phyloP scores from a whole-genome alignment of 768 basidiomycete species.

The Leccinum imitatum region DNA sequence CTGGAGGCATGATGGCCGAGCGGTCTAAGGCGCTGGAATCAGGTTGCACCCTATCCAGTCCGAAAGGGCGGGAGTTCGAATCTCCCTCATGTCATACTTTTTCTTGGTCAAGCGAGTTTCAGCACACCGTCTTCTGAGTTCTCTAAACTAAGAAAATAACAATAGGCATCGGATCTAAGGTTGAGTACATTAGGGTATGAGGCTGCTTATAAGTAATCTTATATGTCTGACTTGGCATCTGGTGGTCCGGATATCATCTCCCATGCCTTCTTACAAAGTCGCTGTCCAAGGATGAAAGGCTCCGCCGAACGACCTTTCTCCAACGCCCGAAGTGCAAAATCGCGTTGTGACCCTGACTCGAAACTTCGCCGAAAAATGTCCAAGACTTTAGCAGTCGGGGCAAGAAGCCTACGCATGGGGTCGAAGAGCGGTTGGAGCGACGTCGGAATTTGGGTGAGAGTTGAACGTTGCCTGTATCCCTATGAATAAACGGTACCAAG shows the following conservation, averaged over 20 bases:
- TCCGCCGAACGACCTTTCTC: constrained; percentile 65
- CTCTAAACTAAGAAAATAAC: neutral
- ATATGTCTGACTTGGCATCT: constrained; percentile 28
- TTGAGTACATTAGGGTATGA: constrained; percentile 23
- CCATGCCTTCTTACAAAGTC: constrained; percentile 41
- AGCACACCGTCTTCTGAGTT: neutral
- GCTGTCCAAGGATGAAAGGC: constrained; percentile 47
- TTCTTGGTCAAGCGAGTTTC: constrained; percentile 2
- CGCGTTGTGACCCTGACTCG: constrained; percentile 53
- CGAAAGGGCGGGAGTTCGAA: constrained; percentile 37
- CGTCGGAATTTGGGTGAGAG: constrained; percentile 59
- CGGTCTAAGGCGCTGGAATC: constrained; percentile 61
- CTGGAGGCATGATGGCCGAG: constrained; percentile 48
- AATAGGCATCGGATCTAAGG: constrained; percentile 4
- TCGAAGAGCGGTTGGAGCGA: constrained; percentile 53
- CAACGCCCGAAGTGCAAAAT: constrained; percentile 58
- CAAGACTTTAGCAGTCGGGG: constrained; percentile 54
- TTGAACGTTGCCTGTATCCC: constrained; percentile 43
- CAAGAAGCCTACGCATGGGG: constrained; percentile 53
- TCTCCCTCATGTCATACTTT: constrained; percentile 33
- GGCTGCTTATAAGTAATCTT: constrained; percentile 20
- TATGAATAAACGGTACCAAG: neutral
- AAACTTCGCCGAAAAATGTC: constrained; percentile 53
- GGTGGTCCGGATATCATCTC: constrained; percentile 35
- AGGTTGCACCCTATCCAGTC: constrained; percentile 34